Percentiles rank a stretch among this genome's conserved stretches.
phyloP scores from a whole-genome alignment of 1,139 yeast genomes.

The Geotrichum fermentans region DNA sequence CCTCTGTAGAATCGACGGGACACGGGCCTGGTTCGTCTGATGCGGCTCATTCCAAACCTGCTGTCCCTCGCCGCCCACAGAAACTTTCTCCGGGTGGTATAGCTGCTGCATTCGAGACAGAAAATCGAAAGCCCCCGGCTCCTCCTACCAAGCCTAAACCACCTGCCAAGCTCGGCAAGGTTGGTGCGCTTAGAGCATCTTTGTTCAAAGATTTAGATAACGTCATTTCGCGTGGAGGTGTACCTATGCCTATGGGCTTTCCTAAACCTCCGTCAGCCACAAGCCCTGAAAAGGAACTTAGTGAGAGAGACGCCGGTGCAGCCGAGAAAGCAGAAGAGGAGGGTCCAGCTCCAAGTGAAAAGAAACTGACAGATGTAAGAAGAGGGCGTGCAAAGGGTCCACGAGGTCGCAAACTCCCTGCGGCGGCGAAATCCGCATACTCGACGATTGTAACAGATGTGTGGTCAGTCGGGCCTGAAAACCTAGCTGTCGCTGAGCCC shows the following conservation, averaged over 20 bases:
- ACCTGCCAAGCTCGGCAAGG: slow-evolving; percentile 21
- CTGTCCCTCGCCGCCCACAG: slow-evolving; percentile 16
- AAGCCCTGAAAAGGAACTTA: slow-evolving; percentile 18
- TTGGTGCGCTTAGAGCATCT: slow-evolving; percentile 35
- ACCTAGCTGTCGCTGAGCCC: not conserved
- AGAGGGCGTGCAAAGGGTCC: slow-evolving; percentile 69
- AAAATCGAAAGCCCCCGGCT: slow-evolving; percentile 5
- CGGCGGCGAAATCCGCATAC: slow-evolving; percentile 36
- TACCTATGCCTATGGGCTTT: slow-evolving; percentile 27
- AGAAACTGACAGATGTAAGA: slow-evolving; percentile 36
- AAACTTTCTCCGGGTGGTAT: slow-evolving; percentile 7
- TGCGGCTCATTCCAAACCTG: slow-evolving; percentile 2
- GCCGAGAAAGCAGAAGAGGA: slow-evolving; percentile 19
- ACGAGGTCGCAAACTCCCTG: slow-evolving; percentile 66
- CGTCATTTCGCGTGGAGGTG: slow-evolving; percentile 36
- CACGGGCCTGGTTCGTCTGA: not conserved
- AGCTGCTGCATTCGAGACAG: slow-evolving; percentile 11
- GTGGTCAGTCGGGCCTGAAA: slow-evolving; percentile 28
- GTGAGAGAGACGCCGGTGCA: slow-evolving; percentile 1
- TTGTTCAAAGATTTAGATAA: slow-evolving; percentile 35
- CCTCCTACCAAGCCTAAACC: slow-evolving; percentile 19
- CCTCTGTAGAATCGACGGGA: not conserved
- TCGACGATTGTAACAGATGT: slow-evolving; percentile 25
- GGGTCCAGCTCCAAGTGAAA: slow-evolving; percentile 10
- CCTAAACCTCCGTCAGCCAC: slow-evolving; percentile 24